Percentiles rank a stretch among this genome's conserved stretches.
Conservation (phyloP, 169 alveolate genomes). For the Besnoitia besnoiti region DNA sequence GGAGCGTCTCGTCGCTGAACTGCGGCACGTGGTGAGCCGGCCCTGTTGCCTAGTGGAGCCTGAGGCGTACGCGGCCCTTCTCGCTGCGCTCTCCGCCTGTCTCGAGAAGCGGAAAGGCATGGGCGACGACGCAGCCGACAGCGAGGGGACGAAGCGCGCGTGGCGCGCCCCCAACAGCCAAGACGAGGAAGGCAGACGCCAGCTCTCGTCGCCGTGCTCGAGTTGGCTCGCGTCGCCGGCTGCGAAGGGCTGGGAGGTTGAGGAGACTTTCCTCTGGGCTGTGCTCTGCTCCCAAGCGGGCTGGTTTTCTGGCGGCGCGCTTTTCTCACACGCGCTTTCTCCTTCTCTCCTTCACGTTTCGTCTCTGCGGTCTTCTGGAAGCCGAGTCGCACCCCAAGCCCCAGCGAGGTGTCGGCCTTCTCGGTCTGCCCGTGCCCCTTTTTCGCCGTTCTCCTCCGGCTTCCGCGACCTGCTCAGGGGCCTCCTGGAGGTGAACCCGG, state of each 20-base stretch:
- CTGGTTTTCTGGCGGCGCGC: not conserved
- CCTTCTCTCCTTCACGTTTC: not conserved
- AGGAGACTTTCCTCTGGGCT: not conserved
- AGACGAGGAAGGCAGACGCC: not conserved
- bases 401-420: not conserved
- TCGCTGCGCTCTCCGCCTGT: not conserved
- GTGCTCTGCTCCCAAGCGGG: not conserved
- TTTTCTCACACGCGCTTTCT: not conserved
- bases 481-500: conserved; percentile 16
- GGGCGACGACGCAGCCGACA: not conserved
- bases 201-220: not conserved
- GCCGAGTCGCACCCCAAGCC: not conserved
- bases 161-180: not conserved
- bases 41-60: conserved; percentile 43
- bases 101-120: not conserved
- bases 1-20: not conserved
- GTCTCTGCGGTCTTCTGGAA: not conserved
- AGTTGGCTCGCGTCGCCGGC: not conserved
- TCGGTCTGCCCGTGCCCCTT: not conserved
- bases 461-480: conserved; percentile 33
- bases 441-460: not conserved
- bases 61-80: not conserved
- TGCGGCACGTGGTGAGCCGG: conserved; percentile 18
- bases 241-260: not conserved
- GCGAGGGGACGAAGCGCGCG: not conserved